Base-by-base conservation (phyloP, 2,329 filamentous ascomycete genomes). In the Aspergillus nomiae region DNA sequence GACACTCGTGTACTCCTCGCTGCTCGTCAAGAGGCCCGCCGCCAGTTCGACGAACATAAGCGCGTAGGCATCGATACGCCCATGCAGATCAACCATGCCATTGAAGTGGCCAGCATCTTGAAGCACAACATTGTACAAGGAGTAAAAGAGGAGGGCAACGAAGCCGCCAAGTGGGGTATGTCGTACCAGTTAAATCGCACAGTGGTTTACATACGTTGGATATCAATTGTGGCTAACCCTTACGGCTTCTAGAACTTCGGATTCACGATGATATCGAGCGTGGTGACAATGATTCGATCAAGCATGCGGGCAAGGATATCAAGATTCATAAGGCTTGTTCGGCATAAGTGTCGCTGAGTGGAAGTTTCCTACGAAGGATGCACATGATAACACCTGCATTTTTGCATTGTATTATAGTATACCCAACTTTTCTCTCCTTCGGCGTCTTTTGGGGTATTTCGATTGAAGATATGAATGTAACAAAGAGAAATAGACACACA, bases 191-290 rank as follows among this genome's bases (percentile, higher is more conserved):
- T 30, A 10, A 28, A 10, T 19, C 3, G 26, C 26, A 12, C 26
- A 28, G 16, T 50, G 28, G 36, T 48, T 56, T 38, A 10, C 26
- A 21, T 1, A 36, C 54, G 41, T 19, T 56, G 55, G 43, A 60
- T 45, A 26, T 56, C 28, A 10, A 41, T 16, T 0, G 19, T 56
- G n/a, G 43, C 58, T 65, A 63, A 64, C 30, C n/a, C 51, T 67
- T 48, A 72, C 38, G 43, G 28, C 7, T 45, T 43, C 26, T 66
- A 97, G 93, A 90, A 75, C 81, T 98, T 62, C 86, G 90, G 58
- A 97, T 99, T 79, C 95, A 98, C 77, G 86, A 96, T 65, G 83
- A 96, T 68, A 99, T 90, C 34, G 94, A 99, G 78, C 85, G 92
- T 68, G 93, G 95, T 59, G 91, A 98, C 79, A 99, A 99, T 74